phyloP scores from a whole-genome alignment of 1,139 yeast genomes.

The Kluyveromyces sp. region DNA sequence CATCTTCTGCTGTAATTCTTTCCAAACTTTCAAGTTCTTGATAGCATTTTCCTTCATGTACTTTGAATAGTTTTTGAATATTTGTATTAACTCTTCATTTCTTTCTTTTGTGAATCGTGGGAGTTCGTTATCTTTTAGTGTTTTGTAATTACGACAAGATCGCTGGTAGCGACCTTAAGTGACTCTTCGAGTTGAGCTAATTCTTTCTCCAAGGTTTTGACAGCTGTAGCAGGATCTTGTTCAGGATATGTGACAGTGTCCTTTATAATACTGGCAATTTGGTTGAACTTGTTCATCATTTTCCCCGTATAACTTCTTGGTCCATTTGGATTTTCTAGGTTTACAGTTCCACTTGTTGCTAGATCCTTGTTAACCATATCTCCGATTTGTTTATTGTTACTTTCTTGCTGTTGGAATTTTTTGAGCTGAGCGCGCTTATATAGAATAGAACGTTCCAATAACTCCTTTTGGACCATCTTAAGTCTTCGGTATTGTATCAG shows the following conservation, averaged over 20 bases:
- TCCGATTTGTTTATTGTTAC: conserved; percentile 28
- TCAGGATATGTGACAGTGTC: conserved; percentile 30
- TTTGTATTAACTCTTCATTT: conserved; percentile 22
- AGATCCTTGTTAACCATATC: conserved; percentile 28
- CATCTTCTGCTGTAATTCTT: conserved; percentile 24
- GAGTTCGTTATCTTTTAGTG: conserved; percentile 25
- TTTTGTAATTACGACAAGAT: conserved; percentile 28
- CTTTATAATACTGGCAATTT: conserved; percentile 31
- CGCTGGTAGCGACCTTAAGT: conserved; percentile 26
- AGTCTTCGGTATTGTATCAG: conserved; percentile 63
- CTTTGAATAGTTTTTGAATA: conserved; percentile 22
- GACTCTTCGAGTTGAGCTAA: conserved; percentile 28
- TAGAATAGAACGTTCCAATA: conserved; percentile 33
- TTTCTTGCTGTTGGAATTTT: conserved; percentile 28
- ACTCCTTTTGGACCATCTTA: conserved; percentile 58
- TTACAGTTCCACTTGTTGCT: conserved; percentile 23
- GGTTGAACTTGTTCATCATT: conserved; percentile 20
- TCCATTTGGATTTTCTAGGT: conserved; percentile 21
- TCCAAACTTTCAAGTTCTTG: conserved; percentile 32
- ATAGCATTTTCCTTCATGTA: conserved; percentile 29
- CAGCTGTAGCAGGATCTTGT: conserved; percentile 19
- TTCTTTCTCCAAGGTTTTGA: conserved; percentile 25
- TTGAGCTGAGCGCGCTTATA: conserved; percentile 25
- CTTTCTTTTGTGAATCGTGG: conserved; percentile 22
- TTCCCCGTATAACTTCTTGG: conserved; percentile 21